phyloP scores from a whole-genome alignment of 148 eudicot genomes.

The Diospyros kaki region DNA sequence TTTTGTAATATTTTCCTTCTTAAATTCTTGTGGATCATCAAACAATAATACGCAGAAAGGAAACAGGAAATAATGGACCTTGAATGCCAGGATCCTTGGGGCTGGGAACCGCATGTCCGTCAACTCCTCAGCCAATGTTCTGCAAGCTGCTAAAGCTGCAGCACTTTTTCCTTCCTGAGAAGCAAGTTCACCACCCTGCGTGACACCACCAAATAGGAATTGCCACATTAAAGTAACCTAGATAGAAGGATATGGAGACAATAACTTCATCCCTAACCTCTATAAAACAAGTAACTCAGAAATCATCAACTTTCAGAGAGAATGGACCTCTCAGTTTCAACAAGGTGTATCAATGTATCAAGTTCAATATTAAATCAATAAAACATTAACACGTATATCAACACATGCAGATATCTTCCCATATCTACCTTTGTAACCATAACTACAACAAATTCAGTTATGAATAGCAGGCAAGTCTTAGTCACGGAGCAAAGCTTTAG shows the following conservation, averaged over 20 bases:
- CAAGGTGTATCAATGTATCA: neutral
- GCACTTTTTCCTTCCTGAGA: constrained; percentile 83
- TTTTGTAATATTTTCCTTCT: neutral
- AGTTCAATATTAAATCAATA: neutral
- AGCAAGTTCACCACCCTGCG: constrained; percentile 92
- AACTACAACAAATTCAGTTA: neutral
- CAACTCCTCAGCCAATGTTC: constrained; percentile 98
- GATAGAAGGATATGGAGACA: neutral
- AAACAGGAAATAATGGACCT: constrained; percentile 36
- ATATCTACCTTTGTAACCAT: neutral
- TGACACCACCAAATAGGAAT: constrained; percentile 14
- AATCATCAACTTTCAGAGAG: too few species aligned
- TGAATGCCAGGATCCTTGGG: constrained; percentile 94
- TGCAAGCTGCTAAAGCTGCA: constrained; percentile 95
- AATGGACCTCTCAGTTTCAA: too few species aligned
- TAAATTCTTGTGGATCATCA: neutral
- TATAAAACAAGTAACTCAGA: too few species aligned
- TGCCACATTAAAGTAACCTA: neutral
- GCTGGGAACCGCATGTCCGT: constrained; percentile 95
- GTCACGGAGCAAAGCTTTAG: neutral
- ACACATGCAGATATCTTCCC: neutral
- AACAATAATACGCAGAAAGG: neutral
- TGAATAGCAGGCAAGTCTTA: neutral
- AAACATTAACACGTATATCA: too few species aligned
- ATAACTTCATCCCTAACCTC: too few species aligned